Conservation (phyloP, 1,284 basidiomycete species). For the Takashimella koratensis region DNA sequence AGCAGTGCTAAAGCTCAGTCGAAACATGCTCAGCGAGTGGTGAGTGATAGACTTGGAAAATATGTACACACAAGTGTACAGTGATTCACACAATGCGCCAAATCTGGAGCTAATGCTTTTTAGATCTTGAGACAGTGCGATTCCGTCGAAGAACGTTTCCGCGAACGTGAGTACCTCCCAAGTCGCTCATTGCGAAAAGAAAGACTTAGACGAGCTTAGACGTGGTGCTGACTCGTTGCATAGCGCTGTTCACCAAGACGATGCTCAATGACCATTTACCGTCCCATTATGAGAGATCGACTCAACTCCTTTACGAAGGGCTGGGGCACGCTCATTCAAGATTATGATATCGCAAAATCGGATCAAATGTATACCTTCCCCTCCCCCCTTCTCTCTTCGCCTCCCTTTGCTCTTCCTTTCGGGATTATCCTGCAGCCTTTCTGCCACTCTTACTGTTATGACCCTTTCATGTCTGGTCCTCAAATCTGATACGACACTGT, state of each 20-base stretch:
- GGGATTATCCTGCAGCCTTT: too few relatives aligned
- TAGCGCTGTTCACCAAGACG: conserved; percentile 40
- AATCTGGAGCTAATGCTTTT: conserved; percentile 1
- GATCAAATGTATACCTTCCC: not conserved
- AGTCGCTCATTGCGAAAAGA: too few relatives aligned
- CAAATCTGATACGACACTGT: too few relatives aligned
- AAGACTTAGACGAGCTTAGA: too few relatives aligned
- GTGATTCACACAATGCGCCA: too few relatives aligned
- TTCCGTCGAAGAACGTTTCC: conserved; percentile 52
- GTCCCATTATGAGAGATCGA: conserved; percentile 41
- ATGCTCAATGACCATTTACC: conserved; percentile 50
- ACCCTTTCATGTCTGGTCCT: too few relatives aligned
- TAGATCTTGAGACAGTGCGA: conserved; percentile 49
- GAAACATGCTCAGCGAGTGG: conserved; percentile 49
- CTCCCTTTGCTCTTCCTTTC: not conserved
- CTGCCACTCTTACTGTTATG: too few relatives aligned
- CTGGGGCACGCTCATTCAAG: conserved; percentile 12
- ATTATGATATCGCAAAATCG: not conserved
- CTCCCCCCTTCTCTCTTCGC: not conserved
- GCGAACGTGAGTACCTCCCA: conserved; percentile 51
- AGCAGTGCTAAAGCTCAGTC: conserved; percentile 4
- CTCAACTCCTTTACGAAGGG: conserved; percentile 40
- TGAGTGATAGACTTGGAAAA: too few relatives aligned
- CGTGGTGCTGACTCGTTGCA: too few relatives aligned
- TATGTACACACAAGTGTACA: too few relatives aligned